These are phyloP conservation scores for Corchorus olitorius DNA, from an alignment of 345 rosid species.

Conservation along the genomic window DNA sequence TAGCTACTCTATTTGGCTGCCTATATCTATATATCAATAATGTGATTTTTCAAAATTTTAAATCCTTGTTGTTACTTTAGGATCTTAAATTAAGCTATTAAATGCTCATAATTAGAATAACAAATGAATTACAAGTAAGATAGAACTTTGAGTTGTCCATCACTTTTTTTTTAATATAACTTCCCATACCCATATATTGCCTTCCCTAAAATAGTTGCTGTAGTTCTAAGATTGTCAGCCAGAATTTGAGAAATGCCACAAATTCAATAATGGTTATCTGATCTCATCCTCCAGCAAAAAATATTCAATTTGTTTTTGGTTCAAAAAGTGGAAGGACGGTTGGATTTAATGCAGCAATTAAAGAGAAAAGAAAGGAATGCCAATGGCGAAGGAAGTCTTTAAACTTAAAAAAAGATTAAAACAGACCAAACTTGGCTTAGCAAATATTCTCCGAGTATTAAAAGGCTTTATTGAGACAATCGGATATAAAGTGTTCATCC, in stretches of 20 bases:
- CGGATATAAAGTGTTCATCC: slow-evolving; percentile 32
- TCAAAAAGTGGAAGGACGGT: background rate
- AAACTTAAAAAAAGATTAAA: background rate
- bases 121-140: background rate
- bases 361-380: background rate
- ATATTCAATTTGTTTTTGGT: background rate
- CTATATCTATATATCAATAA: background rate
- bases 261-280: background rate
- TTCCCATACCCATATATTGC: background rate
- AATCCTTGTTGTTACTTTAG: background rate
- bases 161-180: background rate
- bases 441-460: slow-evolving; percentile 34
- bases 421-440: slow-evolving; percentile 21
- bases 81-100: background rate
- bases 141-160: too few relatives aligned
- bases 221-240: background rate
- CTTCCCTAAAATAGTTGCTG: background rate
- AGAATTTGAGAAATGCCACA: background rate
- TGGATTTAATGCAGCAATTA: slow-evolving; percentile 8
- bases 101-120: background rate
- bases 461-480: slow-evolving; percentile 28
- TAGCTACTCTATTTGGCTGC: background rate
- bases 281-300: background rate
- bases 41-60: background rate
- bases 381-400: slow-evolving; percentile 8